These are phyloP conservation scores for Petunia axillaris DNA, from an alignment of 257 asterid species.

Conservation along the genomic window DNA sequence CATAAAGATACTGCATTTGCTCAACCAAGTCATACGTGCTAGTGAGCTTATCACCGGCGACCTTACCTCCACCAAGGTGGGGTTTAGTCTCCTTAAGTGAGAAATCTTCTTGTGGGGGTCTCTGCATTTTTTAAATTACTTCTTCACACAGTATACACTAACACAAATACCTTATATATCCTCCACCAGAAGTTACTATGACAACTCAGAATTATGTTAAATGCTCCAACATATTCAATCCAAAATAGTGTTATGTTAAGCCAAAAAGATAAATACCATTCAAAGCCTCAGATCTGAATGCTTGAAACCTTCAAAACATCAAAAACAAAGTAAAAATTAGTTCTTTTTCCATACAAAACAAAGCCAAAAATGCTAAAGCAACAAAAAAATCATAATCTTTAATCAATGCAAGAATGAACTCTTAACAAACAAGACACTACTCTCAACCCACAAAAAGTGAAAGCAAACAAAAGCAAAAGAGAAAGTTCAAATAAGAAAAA, in stretches of 20 bases:
- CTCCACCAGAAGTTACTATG: no score
- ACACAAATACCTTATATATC: constrained; percentile 2
- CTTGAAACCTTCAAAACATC: constrained; percentile 43
- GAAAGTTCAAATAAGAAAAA: not conserved
- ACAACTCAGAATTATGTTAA: no score
- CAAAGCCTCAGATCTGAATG: constrained; percentile 66
- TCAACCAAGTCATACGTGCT: constrained; percentile 62
- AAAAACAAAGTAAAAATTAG: constrained; percentile 15
- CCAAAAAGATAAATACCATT: constrained; percentile 26
- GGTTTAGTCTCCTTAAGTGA: constrained; percentile 57
- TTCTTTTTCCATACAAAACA: not conserved
- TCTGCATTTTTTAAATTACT: constrained; percentile 41
- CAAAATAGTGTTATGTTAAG: constrained; percentile 13
- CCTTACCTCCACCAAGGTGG: constrained; percentile 51
- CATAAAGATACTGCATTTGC: constrained; percentile 60
- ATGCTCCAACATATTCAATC: not conserved
- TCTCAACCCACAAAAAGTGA: not conserved
- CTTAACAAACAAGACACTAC: not conserved
- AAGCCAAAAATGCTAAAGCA: not conserved
- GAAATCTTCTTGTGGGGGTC: constrained; percentile 52
- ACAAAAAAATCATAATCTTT: not conserved
- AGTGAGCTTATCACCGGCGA: constrained; percentile 55
- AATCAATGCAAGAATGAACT: not conserved
- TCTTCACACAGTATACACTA: not conserved
- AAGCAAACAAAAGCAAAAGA: not conserved